Base-by-base conservation (phyloP, 306 rosid species). In the Vigna trinervia region DNA sequence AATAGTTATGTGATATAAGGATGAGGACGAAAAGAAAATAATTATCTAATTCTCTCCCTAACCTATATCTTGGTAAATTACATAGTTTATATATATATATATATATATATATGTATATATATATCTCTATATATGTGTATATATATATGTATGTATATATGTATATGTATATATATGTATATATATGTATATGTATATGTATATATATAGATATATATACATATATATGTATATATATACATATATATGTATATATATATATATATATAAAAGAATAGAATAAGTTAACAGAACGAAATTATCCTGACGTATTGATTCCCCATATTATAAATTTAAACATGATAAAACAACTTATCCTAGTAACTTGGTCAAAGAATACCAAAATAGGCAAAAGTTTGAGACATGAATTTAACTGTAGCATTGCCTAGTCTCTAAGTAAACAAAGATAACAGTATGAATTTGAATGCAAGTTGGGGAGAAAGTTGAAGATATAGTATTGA, bases 381-480 rank as follows among this genome's bases (percentile, higher is more conserved):
- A 62, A 62, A 62, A 34, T 4, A 34, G 47, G 13, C 14, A 62
- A 34, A 14, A 32, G 17, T 61, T 60, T 36, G 69, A 62, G 4
- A 3, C 28, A 3, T 17, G 10, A 36, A n/a, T 38, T 32, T 6
- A 38, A 38, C 45, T 39, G 46, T 41, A 8, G 12, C 53, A 12
- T 66, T 39, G 72, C 20, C 38, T 43, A 43, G 19, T 20, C 19
- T 12, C 32, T 39, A 26, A 8, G 8, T 4, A 23, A 57, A 26
- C 5, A 59, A 59, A 39, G 17, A 41, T 39, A 20, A 34, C 0
- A 30, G 0, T 34, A 15, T 36, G 69, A 62, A 62, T 15, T 64
- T 39, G 51, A 17, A 64, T 9, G 32, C 51, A 60, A 65, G 71
- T 64, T 64, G 78, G 23, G 48, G 22, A 3, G 47, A 61, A 19